Evolutionary conservation across 106 monocot genomes (phyloP).

Genomic region (Triglochin maritima): DNA sequence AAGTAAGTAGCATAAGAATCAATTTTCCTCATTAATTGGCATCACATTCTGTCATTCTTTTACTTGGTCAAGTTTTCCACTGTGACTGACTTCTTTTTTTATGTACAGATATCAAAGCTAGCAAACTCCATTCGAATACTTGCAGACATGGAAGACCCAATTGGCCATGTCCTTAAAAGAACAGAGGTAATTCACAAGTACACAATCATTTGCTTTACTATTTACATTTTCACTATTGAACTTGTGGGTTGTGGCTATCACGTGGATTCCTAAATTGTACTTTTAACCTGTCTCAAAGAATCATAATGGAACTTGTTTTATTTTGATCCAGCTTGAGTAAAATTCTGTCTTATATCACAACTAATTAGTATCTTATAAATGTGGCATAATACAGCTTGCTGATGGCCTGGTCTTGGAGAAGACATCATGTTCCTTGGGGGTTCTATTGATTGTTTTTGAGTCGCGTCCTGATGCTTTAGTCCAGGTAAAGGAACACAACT

Average conservation of each 20-base stretch:
- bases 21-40: no score
- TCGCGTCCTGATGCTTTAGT: constrained; percentile 93
- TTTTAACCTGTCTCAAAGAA: background rate
- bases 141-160: constrained; percentile 93
- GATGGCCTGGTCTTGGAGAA: constrained; percentile 79
- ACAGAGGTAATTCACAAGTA: constrained; percentile 41
- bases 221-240: background rate
- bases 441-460: constrained; percentile 84
- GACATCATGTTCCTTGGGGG: constrained; percentile 64
- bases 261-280: background rate
- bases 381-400: constrained; percentile 32
- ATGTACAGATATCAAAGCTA: constrained; percentile 67
- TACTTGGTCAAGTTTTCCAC: no score
- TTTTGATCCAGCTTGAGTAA: background rate
- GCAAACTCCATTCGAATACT: constrained; percentile 73
- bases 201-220: no score
- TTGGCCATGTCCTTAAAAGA: constrained; percentile 43
- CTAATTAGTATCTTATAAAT: no score
- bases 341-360: no score
- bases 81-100: no score
- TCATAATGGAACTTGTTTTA: background rate
- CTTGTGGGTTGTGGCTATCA: background rate
- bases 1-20: constrained; percentile 25
- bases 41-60: no score
- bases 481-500: constrained; percentile 40